Base-by-base conservation (phyloP, 2,329 filamentous ascomycete genomes). In the Fusarium sacchari region DNA sequence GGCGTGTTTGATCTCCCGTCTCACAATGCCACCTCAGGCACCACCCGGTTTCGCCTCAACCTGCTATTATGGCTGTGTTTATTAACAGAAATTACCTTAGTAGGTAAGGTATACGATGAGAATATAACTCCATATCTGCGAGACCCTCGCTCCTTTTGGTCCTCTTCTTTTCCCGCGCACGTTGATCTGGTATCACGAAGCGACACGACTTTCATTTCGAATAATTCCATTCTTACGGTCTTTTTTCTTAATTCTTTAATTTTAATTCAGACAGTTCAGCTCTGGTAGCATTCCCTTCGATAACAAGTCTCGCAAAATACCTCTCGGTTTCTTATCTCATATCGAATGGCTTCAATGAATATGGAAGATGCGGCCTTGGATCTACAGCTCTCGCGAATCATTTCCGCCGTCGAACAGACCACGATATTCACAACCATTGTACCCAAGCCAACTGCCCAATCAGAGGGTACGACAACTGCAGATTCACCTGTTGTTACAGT, bases 381-480 rank as follows among this genome's bases (percentile, higher is more conserved):
- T n/a, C 57, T 65, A 37, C 67, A 77, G 61, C 46, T 77, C 20
- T 78, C 76, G 0, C 71, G 73, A 8, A 55, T 78, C 28, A 70
- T 78, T 11, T 77, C 73, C 7, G 76, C 76, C 4, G 49, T 65
- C 13, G 74, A 77, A 52, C 56, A 66, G 22, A 78, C 76, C 3
- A 77, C 76, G 12, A 64, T 77, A 10, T 77, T 72, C 34, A 77
- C 76, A 5, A 58, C 76, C 3, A 77, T 77, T 32, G 67, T 73
- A 9, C 75, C 76, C 2, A 65, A 56, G 5, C 53, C 52, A 15
- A 67, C 72, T 4, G 53, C 63, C 6, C 39, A 69, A 28, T 60
- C 56, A 28, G 65, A 62, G 9, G 44, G 59, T 22, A 59, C 70
- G 5, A 50, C 60, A 10, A 63, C 52, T 26, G 32, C 46, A 17